Conservation (phyloP, 805 yeast genomes). For the Candida vartiovaarae region DNA sequence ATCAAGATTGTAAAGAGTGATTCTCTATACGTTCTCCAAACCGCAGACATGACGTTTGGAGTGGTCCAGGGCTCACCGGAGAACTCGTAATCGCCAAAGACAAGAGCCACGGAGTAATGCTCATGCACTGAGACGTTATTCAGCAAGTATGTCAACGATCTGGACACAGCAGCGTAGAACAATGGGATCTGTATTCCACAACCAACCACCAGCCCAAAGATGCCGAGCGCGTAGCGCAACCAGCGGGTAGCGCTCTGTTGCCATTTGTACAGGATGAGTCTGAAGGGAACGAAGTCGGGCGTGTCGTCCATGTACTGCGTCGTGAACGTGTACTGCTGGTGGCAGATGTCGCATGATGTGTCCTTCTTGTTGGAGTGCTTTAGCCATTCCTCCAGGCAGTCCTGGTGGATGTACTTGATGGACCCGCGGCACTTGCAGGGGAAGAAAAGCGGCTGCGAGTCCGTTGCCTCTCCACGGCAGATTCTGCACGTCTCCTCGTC, state of each 20-base stretch:
- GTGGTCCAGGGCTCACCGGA: slow-evolving; percentile 14
- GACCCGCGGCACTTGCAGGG: slow-evolving; percentile 96
- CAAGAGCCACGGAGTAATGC: slow-evolving; percentile 20
- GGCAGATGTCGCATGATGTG: slow-evolving; percentile 82
- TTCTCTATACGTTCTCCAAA: slow-evolving; percentile 15
- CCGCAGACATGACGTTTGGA: slow-evolving; percentile 3
- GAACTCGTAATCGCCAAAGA: slow-evolving; percentile 14
- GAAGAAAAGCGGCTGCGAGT: slow-evolving; percentile 70
- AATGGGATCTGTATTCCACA: slow-evolving; percentile 48
- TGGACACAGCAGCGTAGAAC: slow-evolving; percentile 46
- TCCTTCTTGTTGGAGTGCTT: slow-evolving; percentile 40
- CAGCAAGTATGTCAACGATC: slow-evolving; percentile 47
- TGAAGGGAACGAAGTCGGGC: slow-evolving; percentile 57
- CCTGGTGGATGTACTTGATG: slow-evolving; percentile 88
- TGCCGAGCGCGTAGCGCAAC: slow-evolving; percentile 7
- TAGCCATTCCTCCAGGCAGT: slow-evolving; percentile 86
- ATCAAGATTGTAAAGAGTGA: slow-evolving; percentile 31
- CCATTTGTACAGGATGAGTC: slow-evolving; percentile 35
- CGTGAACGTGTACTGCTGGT: slow-evolving; percentile 60
- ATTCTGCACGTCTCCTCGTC: slow-evolving; percentile 70
- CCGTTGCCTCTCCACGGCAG: slow-evolving; percentile 86
- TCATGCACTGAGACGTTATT: slow-evolving; percentile 46
- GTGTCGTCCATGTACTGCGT: slow-evolving; percentile 59
- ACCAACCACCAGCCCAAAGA: slow-evolving; percentile 29
- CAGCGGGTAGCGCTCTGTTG: not conserved